These are phyloP conservation scores for Paramecium sexaurelia DNA, from an alignment of 73 alveolate species.

Conservation along the genomic window DNA sequence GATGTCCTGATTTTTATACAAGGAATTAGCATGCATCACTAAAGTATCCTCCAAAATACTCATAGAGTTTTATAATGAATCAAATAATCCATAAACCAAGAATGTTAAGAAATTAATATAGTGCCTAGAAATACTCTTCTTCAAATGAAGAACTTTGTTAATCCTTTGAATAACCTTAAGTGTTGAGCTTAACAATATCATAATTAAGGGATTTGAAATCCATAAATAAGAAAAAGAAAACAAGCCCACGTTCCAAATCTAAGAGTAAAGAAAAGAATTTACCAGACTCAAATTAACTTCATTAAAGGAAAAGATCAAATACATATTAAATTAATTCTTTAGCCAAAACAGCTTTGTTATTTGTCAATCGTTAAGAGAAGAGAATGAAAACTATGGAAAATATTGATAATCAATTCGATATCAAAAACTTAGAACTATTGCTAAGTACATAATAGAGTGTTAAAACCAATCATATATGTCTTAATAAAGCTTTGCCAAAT, in stretches of 20 bases:
- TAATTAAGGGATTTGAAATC: neutral
- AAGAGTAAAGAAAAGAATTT: neutral
- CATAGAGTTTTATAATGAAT: neutral
- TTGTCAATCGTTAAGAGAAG: neutral
- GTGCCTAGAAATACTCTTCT: neutral
- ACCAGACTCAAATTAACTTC: neutral
- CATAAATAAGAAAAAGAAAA: neutral
- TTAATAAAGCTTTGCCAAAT: neutral
- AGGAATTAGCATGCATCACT: neutral
- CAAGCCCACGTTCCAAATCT: neutral
- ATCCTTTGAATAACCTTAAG: neutral
- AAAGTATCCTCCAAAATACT: neutral
- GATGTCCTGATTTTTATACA: neutral
- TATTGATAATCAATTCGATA: neutral
- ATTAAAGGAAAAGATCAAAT: neutral
- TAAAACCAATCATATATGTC: neutral
- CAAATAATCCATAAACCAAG: neutral
- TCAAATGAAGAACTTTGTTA: neutral
- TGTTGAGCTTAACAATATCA: neutral
- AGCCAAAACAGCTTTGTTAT: neutral
- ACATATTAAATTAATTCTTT: neutral
- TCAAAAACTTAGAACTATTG: neutral
- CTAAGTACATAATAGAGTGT: neutral
- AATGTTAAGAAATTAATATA: neutral
- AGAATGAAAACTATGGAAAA: neutral